phyloP scores from a whole-genome alignment of 768 basidiomycete species.

The Mycena polygramma region DNA sequence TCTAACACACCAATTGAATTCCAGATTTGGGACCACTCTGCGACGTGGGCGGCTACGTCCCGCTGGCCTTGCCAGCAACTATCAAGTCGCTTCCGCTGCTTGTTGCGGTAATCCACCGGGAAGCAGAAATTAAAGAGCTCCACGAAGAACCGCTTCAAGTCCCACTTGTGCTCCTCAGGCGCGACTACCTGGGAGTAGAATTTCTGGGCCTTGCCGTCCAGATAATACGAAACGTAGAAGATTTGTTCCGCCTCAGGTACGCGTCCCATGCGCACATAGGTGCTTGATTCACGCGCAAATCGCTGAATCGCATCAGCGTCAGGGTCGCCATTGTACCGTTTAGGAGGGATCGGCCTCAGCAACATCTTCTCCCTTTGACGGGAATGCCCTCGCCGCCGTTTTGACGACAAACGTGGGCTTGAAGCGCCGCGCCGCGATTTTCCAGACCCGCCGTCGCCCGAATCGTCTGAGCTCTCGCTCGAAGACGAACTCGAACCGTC shows the following conservation, averaged over 20 bases:
- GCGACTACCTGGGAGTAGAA: slow-evolving; percentile 14
- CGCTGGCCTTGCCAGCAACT: slow-evolving; percentile 3
- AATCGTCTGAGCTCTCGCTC: slow-evolving; percentile 17
- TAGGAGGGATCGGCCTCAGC: neutral
- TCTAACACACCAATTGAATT: slow-evolving; percentile 38
- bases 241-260: slow-evolving; percentile 35
- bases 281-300: neutral
- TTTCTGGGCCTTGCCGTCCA: slow-evolving; percentile 44
- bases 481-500: neutral
- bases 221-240: slow-evolving; percentile 39
- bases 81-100: neutral
- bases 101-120: slow-evolving; percentile 42
- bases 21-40: slow-evolving; percentile 40
- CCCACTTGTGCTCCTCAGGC: neutral
- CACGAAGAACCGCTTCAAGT: neutral
- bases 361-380: slow-evolving; percentile 2
- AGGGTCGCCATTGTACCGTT: slow-evolving; percentile 5
- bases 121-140: slow-evolving; percentile 43
- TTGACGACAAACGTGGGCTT: neutral
- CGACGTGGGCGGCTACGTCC: slow-evolving; percentile 40
- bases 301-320: slow-evolving; percentile 2
- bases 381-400: neutral
- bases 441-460: neutral
- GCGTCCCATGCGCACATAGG: slow-evolving; percentile 6
- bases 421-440: neutral